Evolutionary conservation across 1,139 yeast genomes (phyloP), one percentile per base, ranked within the genome.

Genomic region (Taphrina deformans): DNA sequence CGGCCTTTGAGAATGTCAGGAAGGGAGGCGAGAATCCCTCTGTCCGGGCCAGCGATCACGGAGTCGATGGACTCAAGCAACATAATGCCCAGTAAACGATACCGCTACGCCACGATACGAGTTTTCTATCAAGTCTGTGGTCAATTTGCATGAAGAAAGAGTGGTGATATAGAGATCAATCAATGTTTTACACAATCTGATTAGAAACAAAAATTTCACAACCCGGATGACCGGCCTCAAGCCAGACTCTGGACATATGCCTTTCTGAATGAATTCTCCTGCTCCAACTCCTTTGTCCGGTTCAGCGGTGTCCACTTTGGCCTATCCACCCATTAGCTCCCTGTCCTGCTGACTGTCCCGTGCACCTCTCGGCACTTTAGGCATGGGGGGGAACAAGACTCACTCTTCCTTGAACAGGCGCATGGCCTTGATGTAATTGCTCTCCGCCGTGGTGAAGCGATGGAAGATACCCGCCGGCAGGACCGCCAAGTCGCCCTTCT

Each of bases 291-390:
- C 23, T 48, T 41, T 0, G 87, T 85, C 69, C 96, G 82, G 74
- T 86, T 84, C 72, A 89, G 83, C 9, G 98, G 97, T 66, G 88
- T 85, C 98, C 99, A 93, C 74, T 90, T 91, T 35, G 98, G 98
- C 7, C 58, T 53, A 53, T 14, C 16, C 33, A 27, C 12, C 5
- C 29, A 16, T n/a, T n/a, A n/a, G n/a, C n/a, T n/a, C n/a, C n/a
- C n/a, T n/a, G n/a, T n/a, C n/a, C n/a, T n/a, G n/a, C n/a, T n/a
- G n/a, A n/a, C n/a, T n/a, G n/a, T n/a, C n/a, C n/a, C n/a, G n/a
- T n/a, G n/a, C n/a, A n/a, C n/a, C n/a, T 2, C 27, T 10, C 4
- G 27, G 12, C 40, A 21, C 3, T 14, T 3, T 14, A 26, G 1
- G 23, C 16, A 33, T 21, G 55, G 7, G 10, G 5, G 14, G 27